Percentiles rank a stretch among this genome's conserved stretches.
Conservation (phyloP, 345 rosid genomes). For the Arabis hirsuta region DNA sequence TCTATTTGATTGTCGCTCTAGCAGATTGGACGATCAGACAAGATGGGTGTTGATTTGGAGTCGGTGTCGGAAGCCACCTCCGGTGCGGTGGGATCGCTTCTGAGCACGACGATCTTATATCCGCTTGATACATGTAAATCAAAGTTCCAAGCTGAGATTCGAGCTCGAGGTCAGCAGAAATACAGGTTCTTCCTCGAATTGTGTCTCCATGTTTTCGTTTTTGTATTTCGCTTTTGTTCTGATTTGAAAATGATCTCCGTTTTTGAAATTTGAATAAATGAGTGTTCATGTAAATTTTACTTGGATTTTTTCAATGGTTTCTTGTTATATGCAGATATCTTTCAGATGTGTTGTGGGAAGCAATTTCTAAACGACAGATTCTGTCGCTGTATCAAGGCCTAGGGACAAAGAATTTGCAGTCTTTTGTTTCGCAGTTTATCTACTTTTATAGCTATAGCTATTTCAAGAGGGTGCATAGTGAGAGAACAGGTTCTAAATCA, state of each 20-base stretch:
- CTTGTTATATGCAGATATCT: slow-evolving; percentile 58
- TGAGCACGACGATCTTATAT: slow-evolving; percentile 91
- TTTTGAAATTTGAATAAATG: too few species aligned
- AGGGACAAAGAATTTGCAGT: slow-evolving; percentile 92
- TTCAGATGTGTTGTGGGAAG: slow-evolving; percentile 93
- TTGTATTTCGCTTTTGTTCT: background rate
- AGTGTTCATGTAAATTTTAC: too few species aligned
- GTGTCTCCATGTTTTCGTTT: too few species aligned
- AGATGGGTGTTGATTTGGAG: slow-evolving; percentile 75
- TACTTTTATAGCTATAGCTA: slow-evolving; percentile 89
- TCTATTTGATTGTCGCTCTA: background rate
- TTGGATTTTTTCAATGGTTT: slow-evolving; percentile 13
- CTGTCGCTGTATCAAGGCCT: slow-evolving; percentile 90
- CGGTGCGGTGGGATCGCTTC: slow-evolving; percentile 90
- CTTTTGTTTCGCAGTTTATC: slow-evolving; percentile 79
- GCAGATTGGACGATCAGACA: background rate
- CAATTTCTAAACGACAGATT: slow-evolving; percentile 65
- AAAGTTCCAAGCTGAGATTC: slow-evolving; percentile 84
- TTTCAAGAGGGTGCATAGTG: slow-evolving; percentile 75
- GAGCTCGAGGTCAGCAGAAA: slow-evolving; percentile 69
- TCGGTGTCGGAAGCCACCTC: slow-evolving; percentile 92
- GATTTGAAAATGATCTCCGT: too few species aligned
- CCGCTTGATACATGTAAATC: slow-evolving; percentile 99
- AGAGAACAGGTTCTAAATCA: slow-evolving; percentile 70
- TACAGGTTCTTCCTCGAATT: slow-evolving; percentile 60